A percentile compares a stretch with the other conserved stretches of the same genome.
Evolutionary conservation across 257 asterid genomes (phyloP).

Genomic region (Plectranthus barbatus): DNA sequence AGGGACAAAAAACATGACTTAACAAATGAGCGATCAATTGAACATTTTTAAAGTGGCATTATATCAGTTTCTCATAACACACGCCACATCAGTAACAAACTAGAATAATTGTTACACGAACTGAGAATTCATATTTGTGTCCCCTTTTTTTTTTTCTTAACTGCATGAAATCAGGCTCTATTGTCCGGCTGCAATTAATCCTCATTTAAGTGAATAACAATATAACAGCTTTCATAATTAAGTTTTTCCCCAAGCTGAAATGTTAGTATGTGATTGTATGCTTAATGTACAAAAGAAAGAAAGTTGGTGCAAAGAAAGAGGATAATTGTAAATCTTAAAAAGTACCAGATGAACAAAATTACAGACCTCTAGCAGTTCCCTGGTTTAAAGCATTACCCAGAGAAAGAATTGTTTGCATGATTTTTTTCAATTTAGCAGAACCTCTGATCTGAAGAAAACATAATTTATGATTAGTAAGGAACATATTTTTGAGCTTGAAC

Average conservation of each 20-base stretch:
- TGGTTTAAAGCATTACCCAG: conserved; percentile 93
- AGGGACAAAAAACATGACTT: neutral
- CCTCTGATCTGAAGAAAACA: conserved; percentile 69
- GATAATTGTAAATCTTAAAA: neutral
- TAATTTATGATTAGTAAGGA: conserved; percentile 16
- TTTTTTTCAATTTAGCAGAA: conserved; percentile 74
- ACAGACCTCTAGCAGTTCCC: conserved; percentile 93
- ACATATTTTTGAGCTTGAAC: neutral
- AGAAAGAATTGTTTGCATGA: conserved; percentile 95
- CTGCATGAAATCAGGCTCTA: neutral
- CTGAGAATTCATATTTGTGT: neutral
- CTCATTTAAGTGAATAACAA: neutral
- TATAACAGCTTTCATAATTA: neutral
- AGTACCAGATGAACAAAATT: conserved; percentile 12
- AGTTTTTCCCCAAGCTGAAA: neutral
- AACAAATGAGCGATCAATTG: neutral
- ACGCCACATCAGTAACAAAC: neutral
- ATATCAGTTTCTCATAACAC: neutral
- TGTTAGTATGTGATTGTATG: neutral
- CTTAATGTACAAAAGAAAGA: neutral
- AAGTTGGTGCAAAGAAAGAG: neutral
- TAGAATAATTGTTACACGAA: neutral
- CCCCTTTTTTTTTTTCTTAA: neutral
- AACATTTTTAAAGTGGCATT: neutral
- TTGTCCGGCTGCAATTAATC: neutral